Evolutionary conservation across 768 basidiomycete genomes (phyloP).

Genomic region (Galerina sulciceps): DNA sequence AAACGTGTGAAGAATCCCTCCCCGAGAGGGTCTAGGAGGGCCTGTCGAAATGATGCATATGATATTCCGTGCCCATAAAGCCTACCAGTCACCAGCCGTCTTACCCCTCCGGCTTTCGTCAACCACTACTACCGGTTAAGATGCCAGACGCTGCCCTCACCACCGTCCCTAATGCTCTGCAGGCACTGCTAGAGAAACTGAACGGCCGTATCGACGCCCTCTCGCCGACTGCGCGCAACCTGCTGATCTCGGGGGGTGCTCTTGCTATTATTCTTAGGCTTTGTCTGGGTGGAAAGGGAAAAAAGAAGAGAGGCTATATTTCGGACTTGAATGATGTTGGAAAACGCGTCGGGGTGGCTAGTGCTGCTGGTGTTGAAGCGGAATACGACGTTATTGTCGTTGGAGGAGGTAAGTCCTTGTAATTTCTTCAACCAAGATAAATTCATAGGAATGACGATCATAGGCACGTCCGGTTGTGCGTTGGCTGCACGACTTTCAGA

Average conservation of each 20-base stretch:
- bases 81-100: neutral
- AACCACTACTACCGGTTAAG: neutral
- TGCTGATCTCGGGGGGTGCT: slow-evolving; percentile 21
- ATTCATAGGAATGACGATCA: neutral
- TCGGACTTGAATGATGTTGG: slow-evolving; percentile 29
- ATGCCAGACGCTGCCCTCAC: neutral
- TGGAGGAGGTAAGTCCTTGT: slow-evolving; percentile 48
- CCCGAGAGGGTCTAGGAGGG: no score
- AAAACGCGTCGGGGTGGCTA: slow-evolving; percentile 8
- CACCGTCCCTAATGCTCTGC: neutral
- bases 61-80: slow-evolving; percentile 1
- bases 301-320: slow-evolving; percentile 23
- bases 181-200: slow-evolving; percentile 2
- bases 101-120: neutral
- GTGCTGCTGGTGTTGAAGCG: slow-evolving; percentile 10
- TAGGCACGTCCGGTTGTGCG: slow-evolving; percentile 64
- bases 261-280: slow-evolving; percentile 28
- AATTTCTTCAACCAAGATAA: no score
- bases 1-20: no score
- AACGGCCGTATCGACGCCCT: neutral
- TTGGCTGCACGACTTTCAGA: slow-evolving; percentile 63
- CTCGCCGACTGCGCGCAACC: neutral
- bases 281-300: slow-evolving; percentile 6
- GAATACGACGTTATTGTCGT: slow-evolving; percentile 56
- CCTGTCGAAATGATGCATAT: neutral